Percentiles rank a stretch among this genome's conserved stretches.
Evolutionary conservation across 805 yeast genomes (phyloP).

Genomic region (Cyberlindnera lachancei): DNA sequence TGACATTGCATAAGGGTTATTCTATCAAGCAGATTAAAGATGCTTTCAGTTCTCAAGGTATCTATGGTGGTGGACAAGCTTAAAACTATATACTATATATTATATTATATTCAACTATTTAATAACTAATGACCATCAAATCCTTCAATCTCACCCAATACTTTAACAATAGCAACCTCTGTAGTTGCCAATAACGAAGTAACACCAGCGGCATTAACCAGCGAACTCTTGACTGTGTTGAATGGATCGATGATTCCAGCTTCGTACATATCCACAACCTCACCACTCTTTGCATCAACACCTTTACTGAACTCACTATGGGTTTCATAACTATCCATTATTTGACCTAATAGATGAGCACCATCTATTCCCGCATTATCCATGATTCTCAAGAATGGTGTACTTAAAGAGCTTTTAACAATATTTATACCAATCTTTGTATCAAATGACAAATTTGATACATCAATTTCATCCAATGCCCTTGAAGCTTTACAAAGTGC

Average conservation of each 20-base stretch:
- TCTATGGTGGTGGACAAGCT: conserved; percentile 31
- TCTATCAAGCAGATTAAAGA: conserved; percentile 27
- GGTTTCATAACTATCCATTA: conserved; percentile 34
- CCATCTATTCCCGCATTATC: conserved; percentile 98
- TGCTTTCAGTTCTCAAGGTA: conserved; percentile 31
- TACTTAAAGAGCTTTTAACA: conserved; percentile 85
- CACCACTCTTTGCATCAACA: conserved; percentile 87
- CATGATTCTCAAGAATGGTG: conserved; percentile 92
- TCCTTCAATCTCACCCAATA: conserved; percentile 35
- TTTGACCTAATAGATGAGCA: conserved; percentile 45
- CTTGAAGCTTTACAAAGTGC: conserved; percentile 90
- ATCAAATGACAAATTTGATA: conserved; percentile 53
- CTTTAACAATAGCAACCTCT: conserved; percentile 96
- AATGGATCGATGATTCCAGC: conserved; percentile 98
- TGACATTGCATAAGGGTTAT: conserved; percentile 36
- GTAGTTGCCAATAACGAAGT: conserved; percentile 96
- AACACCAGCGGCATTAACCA: conserved; percentile 95
- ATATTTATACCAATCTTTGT: conserved; percentile 93
- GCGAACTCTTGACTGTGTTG: conserved; percentile 94
- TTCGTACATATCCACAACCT: conserved; percentile 91
- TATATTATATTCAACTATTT: background rate
- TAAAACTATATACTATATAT: background rate
- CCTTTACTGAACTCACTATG: conserved; percentile 92
- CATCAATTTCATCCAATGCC: conserved; percentile 52
- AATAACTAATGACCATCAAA: conserved; percentile 7